Base-by-base conservation (phyloP, 305 asterid genomes). In the Withania somnifera region DNA sequence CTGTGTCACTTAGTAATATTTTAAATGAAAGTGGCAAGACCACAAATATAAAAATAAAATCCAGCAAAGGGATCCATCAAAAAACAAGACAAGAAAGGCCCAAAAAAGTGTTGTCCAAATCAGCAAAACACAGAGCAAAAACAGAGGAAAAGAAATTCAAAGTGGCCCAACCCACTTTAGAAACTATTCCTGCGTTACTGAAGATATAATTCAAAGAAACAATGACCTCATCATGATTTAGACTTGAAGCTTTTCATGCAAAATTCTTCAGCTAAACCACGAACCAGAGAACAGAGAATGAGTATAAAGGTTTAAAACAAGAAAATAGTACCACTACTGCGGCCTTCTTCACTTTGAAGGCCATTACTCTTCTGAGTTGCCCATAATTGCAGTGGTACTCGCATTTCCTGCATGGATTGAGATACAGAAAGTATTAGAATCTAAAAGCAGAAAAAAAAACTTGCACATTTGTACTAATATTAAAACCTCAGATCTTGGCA, bases 371-470 rank as follows among this genome's bases (percentile, higher is more conserved):
- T 91, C 88, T 94, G 97, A 83, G 94, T 90, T 81, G 92, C 93
- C 99, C 99, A 96, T 86, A 96, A 87, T 77, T 96, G 99, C 85
- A 96, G 83, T 6, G 98, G 98, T 79, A 89, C 69, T 83, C 98
- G 92, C 69, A 90, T 88, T 88, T 93, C 99, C 99, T 95, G 91
- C 83, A 84, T 45, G 79, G 34, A 83, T 85, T 47, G 81, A 84
- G 75, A 83, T 83, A 58, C 57, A 67, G 58, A 34, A 42, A 81
- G 61, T 64, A 77, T 81, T 56, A 38, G 81, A 68, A 17, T 57
- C 50, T 58, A 26, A 64, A 34, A 60, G 81, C 20, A 82, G 54
- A 22, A 80, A 30, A 82, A 76, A 57, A 6, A 32, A 53, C 19
- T 17, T 73, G 79, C 26, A 30, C 60, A 24, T 8, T n/a, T 73